Evolutionary conservation across 331 rosid species (phyloP), one percentile per base, ranked within the genome.

Genomic region (Spiraea crenata): DNA sequence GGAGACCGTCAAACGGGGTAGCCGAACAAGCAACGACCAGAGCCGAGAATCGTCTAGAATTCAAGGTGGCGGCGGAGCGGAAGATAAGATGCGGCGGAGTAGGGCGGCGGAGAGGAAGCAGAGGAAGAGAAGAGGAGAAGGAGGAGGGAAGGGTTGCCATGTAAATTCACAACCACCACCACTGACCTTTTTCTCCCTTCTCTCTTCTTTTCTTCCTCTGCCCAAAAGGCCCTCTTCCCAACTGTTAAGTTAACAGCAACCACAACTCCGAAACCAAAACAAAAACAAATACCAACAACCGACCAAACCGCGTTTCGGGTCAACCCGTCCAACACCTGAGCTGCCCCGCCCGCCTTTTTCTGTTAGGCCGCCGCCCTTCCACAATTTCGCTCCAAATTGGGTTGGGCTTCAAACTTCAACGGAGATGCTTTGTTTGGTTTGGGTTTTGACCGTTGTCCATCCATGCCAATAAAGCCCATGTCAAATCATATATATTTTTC

Each of bases 81-180:
- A 80, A 73, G 67, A 81, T 76, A 65, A 40, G 45, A 0, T 66
- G 76, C 3, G 60, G 74, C 34, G 45, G 46, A 54, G 65, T 62
- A 51, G 65, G 48, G 37, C 79, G 77, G 84, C 76, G 60, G 51
- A 47, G 78, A 76, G 42, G 71, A 59, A 63, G 86, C 39, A 75
- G 86, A 75, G 70, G 73, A 76, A 68, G 71, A 56, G 57, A 50
- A 25, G 61, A 75, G 8, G 72, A 77, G 52, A 82, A 77, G 78
- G 96, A 87, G 79, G 90, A 87, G 79, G 90, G 71, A 76, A 86
- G 83, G 90, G 95, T 75, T 77, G 98, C 95, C 98, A 92, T 90
- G 75, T 57, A 16, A 68, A 78, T 54, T 79, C 68, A 65, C 78
- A 80, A 51, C 82, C 76, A 35, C 80, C n/a, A 47, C 49, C 73